phyloP scores from a whole-genome alignment of 2,329 filamentous ascomycete species.

The Calonectria fujianensis region DNA sequence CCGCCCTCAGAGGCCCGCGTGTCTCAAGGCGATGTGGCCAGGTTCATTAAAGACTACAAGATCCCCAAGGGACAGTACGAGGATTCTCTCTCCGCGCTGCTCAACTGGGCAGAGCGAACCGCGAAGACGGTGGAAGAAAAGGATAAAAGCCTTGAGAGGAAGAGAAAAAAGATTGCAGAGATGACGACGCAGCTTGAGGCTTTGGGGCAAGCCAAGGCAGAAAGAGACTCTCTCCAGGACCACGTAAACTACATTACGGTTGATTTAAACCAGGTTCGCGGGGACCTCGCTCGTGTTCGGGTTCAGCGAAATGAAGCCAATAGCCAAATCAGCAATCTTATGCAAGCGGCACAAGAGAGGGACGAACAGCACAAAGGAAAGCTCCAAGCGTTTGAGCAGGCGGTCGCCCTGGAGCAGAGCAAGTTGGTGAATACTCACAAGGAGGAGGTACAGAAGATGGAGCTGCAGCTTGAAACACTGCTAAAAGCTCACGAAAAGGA shows the following conservation, averaged over 20 bases:
- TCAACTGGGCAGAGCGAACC: not conserved
- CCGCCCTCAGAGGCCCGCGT: not conserved
- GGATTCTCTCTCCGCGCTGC: not conserved
- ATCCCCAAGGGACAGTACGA: not conserved
- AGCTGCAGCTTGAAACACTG: not conserved
- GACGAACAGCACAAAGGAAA: not conserved
- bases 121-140: not conserved
- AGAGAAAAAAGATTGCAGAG: not conserved
- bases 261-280: not conserved
- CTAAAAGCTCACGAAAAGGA: not conserved
- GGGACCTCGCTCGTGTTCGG: not conserved
- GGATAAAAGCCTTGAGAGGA: not conserved
- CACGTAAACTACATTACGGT: not conserved
- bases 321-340: not conserved
- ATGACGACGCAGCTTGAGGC: not conserved
- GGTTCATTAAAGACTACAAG: slow-evolving; percentile 1
- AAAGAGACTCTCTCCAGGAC: not conserved
- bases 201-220: not conserved
- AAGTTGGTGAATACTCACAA: not conserved
- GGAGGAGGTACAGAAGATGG: not conserved
- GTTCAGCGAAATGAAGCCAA: not conserved
- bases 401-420: not conserved
- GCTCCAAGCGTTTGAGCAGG: not conserved
- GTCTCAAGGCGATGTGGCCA: not conserved
- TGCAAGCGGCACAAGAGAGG: not conserved